Evolutionary conservation across 1,284 basidiomycete genomes (phyloP).

Genomic region (Takashimella koratensis): DNA sequence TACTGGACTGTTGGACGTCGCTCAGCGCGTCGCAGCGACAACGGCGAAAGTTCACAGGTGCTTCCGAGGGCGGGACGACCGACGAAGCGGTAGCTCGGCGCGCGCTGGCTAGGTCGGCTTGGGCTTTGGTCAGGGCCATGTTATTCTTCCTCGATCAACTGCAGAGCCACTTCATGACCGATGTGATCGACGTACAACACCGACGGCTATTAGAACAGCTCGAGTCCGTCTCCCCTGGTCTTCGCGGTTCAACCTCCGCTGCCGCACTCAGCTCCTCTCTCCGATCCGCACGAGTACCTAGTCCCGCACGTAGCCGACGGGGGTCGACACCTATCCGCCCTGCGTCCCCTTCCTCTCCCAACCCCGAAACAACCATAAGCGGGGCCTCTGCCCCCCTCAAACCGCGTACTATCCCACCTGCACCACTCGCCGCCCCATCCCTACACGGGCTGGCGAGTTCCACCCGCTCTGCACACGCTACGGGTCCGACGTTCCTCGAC

Average conservation of each 20-base stretch:
- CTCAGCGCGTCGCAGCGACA: slow-evolving; percentile 77
- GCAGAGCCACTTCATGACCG: slow-evolving; percentile 78
- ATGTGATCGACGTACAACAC: slow-evolving; percentile 83
- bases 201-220: slow-evolving; percentile 35
- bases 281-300: neutral
- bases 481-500: slow-evolving; percentile 56
- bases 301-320: neutral
- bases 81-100: slow-evolving; percentile 58
- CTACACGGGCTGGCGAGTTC: neutral
- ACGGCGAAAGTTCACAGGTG: slow-evolving; percentile 75
- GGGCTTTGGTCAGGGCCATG: slow-evolving; percentile 82
- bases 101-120: slow-evolving; percentile 67
- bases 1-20: slow-evolving; percentile 75
- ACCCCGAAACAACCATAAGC: neutral
- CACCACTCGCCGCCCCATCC: neutral
- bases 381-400: neutral
- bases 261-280: neutral
- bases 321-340: neutral
- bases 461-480: neutral
- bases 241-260: neutral
- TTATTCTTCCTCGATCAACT: slow-evolving; percentile 80
- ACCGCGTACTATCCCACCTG: neutral
- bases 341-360: neutral
- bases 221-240: slow-evolving; percentile 1
- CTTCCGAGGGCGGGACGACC: slow-evolving; percentile 76